These are phyloP conservation scores for Nannochloris sp. DNA, from an alignment of 139 green algal genomes.

Conservation along the genomic window DNA sequence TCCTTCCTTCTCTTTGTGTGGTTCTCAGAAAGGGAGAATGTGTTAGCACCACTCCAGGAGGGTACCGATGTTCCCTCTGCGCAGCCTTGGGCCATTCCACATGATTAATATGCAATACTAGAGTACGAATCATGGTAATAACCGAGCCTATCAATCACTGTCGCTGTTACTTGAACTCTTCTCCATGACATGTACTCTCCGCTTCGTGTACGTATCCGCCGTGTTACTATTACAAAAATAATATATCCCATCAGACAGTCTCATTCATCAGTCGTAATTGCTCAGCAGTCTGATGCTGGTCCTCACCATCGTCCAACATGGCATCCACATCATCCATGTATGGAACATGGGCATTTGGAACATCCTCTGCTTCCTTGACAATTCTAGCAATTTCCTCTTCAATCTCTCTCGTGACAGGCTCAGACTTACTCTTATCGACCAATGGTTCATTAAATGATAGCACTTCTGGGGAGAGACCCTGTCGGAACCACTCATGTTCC, in stretches of 20 bases:
- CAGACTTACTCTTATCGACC: slow-evolving; percentile 1
- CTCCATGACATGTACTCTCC: too few species aligned
- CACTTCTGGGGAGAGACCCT: slow-evolving; percentile 15
- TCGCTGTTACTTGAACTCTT: too few species aligned
- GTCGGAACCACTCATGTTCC: slow-evolving; percentile 44
- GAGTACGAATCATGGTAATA: too few species aligned
- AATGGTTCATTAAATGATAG: slow-evolving; percentile 31
- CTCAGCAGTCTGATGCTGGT: background rate
- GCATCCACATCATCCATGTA: slow-evolving; percentile 14
- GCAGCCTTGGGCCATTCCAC: too few species aligned
- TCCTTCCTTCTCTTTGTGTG: too few species aligned
- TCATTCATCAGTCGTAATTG: background rate
- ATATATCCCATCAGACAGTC: background rate
- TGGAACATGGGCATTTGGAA: background rate
- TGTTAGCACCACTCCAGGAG: too few species aligned
- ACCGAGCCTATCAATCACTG: too few species aligned
- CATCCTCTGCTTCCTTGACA: slow-evolving; percentile 23
- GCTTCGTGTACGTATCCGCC: too few species aligned
- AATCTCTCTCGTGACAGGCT: slow-evolving; percentile 13
- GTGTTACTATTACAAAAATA: too few species aligned
- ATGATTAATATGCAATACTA: too few species aligned
- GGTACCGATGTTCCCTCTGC: too few species aligned
- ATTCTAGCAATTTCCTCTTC: slow-evolving; percentile 36
- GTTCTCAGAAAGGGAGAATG: too few species aligned
- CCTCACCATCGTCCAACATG: slow-evolving; percentile 1